These are phyloP conservation scores for Chalara sp. DNA, from an alignment of 2,329 filamentous ascomycete genomes.

Conservation along the genomic window DNA sequence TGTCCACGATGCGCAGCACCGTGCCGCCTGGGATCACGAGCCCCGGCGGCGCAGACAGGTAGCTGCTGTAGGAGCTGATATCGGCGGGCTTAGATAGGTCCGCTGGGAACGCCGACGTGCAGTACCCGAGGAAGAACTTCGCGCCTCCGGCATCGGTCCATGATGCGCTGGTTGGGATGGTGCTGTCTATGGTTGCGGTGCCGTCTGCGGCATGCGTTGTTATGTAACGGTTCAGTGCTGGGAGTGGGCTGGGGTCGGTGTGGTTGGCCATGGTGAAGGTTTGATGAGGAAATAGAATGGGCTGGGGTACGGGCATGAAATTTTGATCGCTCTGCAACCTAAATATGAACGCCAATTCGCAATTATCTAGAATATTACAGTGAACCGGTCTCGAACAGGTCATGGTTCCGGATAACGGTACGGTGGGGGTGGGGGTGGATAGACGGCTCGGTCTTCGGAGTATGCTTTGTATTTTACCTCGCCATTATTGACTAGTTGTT, in stretches of 20 bases:
- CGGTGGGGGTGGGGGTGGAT: no score
- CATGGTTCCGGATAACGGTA: no score
- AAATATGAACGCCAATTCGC: no score
- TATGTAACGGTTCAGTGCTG: not conserved
- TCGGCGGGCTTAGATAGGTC: conserved; percentile 7
- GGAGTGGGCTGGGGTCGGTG: not conserved
- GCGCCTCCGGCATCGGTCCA: conserved; percentile 9
- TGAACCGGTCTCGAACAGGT: no score
- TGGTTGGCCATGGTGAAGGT: not conserved
- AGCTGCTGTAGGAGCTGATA: conserved; percentile 10
- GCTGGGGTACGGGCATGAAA: no score
- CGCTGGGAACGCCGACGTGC: conserved; percentile 16
- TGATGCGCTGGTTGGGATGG: not conserved
- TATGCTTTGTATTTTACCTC: no score
- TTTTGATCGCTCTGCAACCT: no score
- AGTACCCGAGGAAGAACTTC: conserved; percentile 21
- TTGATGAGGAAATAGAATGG: no score
- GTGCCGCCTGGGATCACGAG: conserved; percentile 14
- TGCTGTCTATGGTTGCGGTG: not conserved
- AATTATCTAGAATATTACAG: no score
- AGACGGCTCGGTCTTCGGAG: no score
- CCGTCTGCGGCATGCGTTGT: not conserved
- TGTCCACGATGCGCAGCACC: conserved; percentile 20
- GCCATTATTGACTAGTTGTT: no score
- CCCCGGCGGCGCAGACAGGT: conserved; percentile 16